Evolutionary conservation across 345 rosid species (phyloP).

Genomic region (Brassica cretica): DNA sequence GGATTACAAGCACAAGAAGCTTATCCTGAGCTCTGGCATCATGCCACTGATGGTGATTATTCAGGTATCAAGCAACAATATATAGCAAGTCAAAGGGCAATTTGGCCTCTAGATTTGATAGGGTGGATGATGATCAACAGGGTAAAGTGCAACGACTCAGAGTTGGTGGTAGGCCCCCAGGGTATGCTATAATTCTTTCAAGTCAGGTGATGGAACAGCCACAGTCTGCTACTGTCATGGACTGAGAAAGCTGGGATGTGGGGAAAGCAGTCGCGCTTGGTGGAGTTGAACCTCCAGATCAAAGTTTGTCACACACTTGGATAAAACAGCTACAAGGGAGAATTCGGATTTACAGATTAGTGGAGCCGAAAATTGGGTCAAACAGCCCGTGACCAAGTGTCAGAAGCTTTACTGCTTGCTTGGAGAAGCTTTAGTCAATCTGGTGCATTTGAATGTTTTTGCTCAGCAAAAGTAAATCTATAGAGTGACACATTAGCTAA

Average conservation of each 20-base stretch:
- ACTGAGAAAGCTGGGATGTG: slow-evolving; percentile 97
- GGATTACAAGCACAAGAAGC: too few species aligned
- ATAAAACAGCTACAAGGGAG: slow-evolving; percentile 49
- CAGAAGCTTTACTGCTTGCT: slow-evolving; percentile 68
- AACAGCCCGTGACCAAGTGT: slow-evolving; percentile 81
- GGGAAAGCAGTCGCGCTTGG: slow-evolving; percentile 85
- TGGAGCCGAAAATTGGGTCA: slow-evolving; percentile 42
- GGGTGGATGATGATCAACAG: too few species aligned
- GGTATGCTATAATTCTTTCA: slow-evolving; percentile 75
- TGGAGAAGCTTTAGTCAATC: slow-evolving; percentile 65
- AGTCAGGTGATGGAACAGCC: slow-evolving; percentile 85
- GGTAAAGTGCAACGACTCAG: slow-evolving; percentile 41
- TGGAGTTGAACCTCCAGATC: slow-evolving; percentile 94
- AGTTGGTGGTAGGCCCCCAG: slow-evolving; percentile 84
- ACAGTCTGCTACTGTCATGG: slow-evolving; percentile 76
- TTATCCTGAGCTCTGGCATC: too few species aligned
- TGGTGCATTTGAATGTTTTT: slow-evolving; percentile 88
- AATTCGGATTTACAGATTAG: slow-evolving; percentile 55
- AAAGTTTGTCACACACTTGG: slow-evolving; percentile 66
- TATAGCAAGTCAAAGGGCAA: too few species aligned
- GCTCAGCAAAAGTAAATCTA: slow-evolving; percentile 74
- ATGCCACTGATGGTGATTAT: too few species aligned
- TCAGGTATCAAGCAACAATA: too few species aligned
- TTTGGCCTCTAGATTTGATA: too few species aligned
- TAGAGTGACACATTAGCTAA: slow-evolving; percentile 89